These are phyloP conservation scores for Lipomyces yamanashiensis DNA, from an alignment of 805 yeast species.

Conservation along the genomic window DNA sequence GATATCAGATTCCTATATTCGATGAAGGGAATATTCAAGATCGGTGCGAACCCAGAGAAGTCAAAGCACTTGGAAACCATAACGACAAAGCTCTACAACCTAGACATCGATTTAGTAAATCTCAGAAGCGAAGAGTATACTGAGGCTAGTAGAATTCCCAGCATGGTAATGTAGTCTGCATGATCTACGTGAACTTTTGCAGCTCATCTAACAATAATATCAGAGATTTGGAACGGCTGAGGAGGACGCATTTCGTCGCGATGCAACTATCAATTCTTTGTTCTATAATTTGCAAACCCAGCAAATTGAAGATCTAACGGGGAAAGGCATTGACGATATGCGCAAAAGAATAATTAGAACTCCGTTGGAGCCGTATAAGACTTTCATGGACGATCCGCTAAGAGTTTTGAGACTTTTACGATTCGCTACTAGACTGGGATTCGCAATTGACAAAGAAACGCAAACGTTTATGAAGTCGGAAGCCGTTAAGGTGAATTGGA, in stretches of 20 bases:
- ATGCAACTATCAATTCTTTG: conserved; percentile 91
- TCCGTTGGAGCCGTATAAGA: conserved; percentile 81
- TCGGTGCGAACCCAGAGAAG: conserved; percentile 78
- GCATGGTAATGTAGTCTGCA: conserved; percentile 33
- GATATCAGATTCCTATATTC: not conserved
- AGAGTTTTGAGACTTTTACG: conserved; percentile 84
- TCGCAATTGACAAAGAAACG: conserved; percentile 60
- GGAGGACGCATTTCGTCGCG: conserved; percentile 90
- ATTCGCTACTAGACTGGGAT: conserved; percentile 80
- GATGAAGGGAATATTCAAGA: conserved; percentile 32
- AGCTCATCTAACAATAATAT: not conserved
- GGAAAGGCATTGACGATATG: conserved; percentile 74
- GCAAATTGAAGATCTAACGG: conserved; percentile 83
- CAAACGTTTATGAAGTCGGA: conserved; percentile 63
- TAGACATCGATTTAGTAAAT: conserved; percentile 94
- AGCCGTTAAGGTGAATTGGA: conserved; percentile 51
- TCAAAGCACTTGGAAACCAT: conserved; percentile 97
- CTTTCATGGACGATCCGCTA: conserved; percentile 93
- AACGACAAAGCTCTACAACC: conserved; percentile 79
- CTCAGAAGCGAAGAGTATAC: conserved; percentile 86
- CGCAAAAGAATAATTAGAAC: conserved; percentile 74
- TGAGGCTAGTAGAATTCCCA: conserved; percentile 83
- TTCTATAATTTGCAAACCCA: conserved; percentile 78
- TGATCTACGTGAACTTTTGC: not conserved
- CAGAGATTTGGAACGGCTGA: conserved; percentile 82